Base-by-base conservation (phyloP, 306 rosid species). In the Cicer judaicum region DNA sequence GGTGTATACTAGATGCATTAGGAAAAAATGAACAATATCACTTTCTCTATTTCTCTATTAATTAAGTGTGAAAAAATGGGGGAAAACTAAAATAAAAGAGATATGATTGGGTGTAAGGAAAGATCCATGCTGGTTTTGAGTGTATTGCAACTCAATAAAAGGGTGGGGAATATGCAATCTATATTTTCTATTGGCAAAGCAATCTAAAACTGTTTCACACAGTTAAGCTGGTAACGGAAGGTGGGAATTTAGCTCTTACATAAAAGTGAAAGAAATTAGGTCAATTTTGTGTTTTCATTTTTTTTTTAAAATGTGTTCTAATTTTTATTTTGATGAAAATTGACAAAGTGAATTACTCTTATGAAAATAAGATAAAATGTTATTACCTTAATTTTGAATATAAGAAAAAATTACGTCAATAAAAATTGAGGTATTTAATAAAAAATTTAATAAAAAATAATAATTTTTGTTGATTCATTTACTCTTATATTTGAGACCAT, bases 81-180 rank as follows among this genome's bases (percentile, higher is more conserved):
- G 34, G 34, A 24, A 0, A 0, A 1, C 14, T 15, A 34, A 50
- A 50, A 44, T 15, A 15, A 24, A 52, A 50, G 34, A 24, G 34
- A 24, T 24, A 70, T 78, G 87, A 82, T 89, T 78, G 87, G 80
- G 87, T 83, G 60, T 38, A 86, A 82, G 88, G 71, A 78, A 85
- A 85, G 86, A 70, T 85, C 78, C 74, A 77, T 83, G 84, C 84
- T 69, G 83, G 78, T 53, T 88, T 85, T 88, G 88, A 85, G 87
- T 88, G 91, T 79, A 82, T 83, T 85, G 90, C 84, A 88, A 90
- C 89, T 81, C 69, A 86, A 78, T 82, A 53, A 53, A 73, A 78
- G 83, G 79, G 90, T 78, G 89, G 87, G 90, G 86, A 87, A 84
- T 83, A 78, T 85, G 91, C 90, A 83, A 85, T 83, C 91, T 59